Base-by-base conservation (phyloP, 192 early-diverging fungal genomes). In the Coemansia sp. region DNA sequence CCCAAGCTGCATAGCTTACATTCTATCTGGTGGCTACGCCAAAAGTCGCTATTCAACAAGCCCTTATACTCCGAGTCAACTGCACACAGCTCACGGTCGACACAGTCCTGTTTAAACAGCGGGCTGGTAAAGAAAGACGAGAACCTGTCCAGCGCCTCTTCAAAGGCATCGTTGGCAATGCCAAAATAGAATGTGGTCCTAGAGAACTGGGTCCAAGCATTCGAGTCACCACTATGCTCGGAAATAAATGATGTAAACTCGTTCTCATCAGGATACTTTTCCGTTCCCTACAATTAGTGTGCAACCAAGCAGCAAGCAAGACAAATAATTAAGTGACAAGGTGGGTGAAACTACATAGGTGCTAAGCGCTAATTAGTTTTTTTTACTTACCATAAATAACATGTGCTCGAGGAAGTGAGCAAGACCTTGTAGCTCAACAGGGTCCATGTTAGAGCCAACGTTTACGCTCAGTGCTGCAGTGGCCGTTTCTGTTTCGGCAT, bases 41-140 rank as follows among this genome's bases (percentile, higher is more conserved):
- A 52, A 52, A 9, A 2, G 5, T 96, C 75, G 46, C 84, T 93
- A n/a, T 78, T 79, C 59, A 93, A 93, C 18, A 94, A 52, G 67
- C 93, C 91, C 66, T 93, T 92, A 55, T 93, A 92, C 67, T 98
- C 97, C 1, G 95, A 96, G 78, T 99, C 94, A 8, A 98, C 94
- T 3, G 94, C 94, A 16, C 88, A 82, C 65, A 97, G 72, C 78
- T 98, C 97, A 20, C 92, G 86, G 27, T 96, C 94, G 8, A 91
- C 92, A 67, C 91, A 91, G 33, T 86, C 88, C 22, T 89, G 87
- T 33, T 86, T 80, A 82, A 97, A 95, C 27, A 96, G 86, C 7
- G 96, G 95, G 20, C 84, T 80, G 29, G 93, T 93, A 75, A 98
- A 97, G 75, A 96, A 95, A 70, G 93, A 89, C 0, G 94, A 84